Base-by-base conservation (phyloP, 2,329 filamentous ascomycete genomes). In the Penicillium polonicum region DNA sequence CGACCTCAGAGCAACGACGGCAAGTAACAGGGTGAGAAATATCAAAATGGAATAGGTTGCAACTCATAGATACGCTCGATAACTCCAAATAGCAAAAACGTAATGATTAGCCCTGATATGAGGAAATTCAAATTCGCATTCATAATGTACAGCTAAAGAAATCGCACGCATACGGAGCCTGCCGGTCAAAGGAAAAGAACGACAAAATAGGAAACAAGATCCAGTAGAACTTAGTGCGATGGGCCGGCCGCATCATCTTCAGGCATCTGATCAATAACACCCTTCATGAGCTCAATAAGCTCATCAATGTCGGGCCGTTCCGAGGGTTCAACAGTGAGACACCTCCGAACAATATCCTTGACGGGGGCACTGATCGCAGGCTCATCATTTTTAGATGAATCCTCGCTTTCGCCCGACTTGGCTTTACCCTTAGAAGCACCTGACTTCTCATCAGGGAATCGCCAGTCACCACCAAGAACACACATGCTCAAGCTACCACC, bases 401-500 rank as follows among this genome's bases (percentile, higher is more conserved):
- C 55, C 44, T 67, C 60, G 19, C 51, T 46, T 41, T 65, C 62
- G 3, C 68, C 72, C 2, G 69, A 74, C 63, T 82, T 82, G 64
- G 81, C 79, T 72, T 86, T 85, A 44, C 84, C 80, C 78, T 79
- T 79, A 53, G 84, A 84, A 43, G 81, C 82, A 4, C 84, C 83
- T 0, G 88, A 87, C 72, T 73, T 74, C 48, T 97, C 92, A 67
- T 96, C 92, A 0, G 94, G 94, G 75, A 97, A 99, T 51, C 92
- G 84, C 93, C 94, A 99, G 76, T 97, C 93, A 39, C 93, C 94
- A 59, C 92, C 90, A 17, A 96, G 79, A 19, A 97, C 90, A 73
- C 93, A 97, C 65, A 97, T 89, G 66, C 90, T 95, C 63, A 99
- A 79, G 64, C 89, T 94, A 44, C 94, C 94, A 63, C 94, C 94